Evolutionary conservation across 805 yeast genomes (phyloP).

Genomic region (Debaryomyces tyrocola): DNA sequence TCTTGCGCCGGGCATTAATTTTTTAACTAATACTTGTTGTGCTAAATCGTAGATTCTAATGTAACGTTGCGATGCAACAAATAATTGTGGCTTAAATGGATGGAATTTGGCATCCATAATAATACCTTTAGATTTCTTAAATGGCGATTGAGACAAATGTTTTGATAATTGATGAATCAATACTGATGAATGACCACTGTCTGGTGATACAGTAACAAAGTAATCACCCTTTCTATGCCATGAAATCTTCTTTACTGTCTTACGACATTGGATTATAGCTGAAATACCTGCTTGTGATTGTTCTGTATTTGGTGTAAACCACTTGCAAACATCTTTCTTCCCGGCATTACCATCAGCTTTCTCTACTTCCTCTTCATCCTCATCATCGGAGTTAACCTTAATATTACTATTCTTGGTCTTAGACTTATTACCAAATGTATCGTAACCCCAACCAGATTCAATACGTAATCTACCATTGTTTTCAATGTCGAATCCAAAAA

Average conservation of each 20-base stretch:
- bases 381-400: constrained; percentile 40
- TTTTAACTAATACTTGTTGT: constrained; percentile 79
- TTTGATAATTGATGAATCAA: constrained; percentile 92
- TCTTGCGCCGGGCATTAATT: constrained; percentile 91
- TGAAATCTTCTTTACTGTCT: constrained; percentile 73
- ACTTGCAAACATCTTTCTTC: constrained; percentile 63
- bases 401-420: constrained; percentile 36
- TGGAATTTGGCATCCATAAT: constrained; percentile 96
- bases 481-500: constrained; percentile 85
- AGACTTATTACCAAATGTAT: constrained; percentile 55
- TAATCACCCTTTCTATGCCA: constrained; percentile 99
- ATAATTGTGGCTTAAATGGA: constrained; percentile 90
- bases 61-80: constrained; percentile 92
- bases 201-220: constrained; percentile 95
- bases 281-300: constrained; percentile 66
- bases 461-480: constrained; percentile 74
- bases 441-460: constrained; percentile 92
- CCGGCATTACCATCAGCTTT: constrained; percentile 19
- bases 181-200: constrained; percentile 83
- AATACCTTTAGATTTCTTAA: constrained; percentile 88
- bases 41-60: constrained; percentile 88
- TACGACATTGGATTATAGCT: constrained; percentile 64
- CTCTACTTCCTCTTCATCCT: constrained; percentile 32
- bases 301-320: constrained; percentile 75
- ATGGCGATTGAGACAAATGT: constrained; percentile 94